Percentiles rank a stretch among this genome's conserved stretches.
These are phyloP conservation scores for Aureobasidium sp. DNA, from an alignment of 2,329 filamentous ascomycete species.

Conservation along the genomic window DNA sequence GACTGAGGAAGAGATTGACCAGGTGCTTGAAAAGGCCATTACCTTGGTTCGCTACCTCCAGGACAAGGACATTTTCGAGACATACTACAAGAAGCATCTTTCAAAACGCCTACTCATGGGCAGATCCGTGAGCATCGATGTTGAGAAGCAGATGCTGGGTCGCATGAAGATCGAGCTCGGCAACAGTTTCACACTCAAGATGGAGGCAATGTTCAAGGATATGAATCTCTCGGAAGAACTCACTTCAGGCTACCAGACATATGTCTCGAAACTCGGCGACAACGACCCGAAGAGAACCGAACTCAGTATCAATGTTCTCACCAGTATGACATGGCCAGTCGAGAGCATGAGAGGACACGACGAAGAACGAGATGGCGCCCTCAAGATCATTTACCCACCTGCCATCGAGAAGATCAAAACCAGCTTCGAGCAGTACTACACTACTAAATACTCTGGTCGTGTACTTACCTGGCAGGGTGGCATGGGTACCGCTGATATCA, in stretches of 20 bases:
- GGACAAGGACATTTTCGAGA: constrained; percentile 91
- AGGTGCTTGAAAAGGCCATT: constrained; percentile 80
- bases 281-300: constrained; percentile 60
- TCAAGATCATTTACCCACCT: constrained; percentile 62
- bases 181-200: constrained; percentile 83
- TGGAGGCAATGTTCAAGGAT: constrained; percentile 98
- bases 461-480: constrained; percentile 74
- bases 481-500: constrained; percentile 79
- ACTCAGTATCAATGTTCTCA: constrained; percentile 75
- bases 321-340: constrained; percentile 89
- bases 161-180: constrained; percentile 97
- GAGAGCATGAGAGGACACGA: constrained; percentile 63
- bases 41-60: constrained; percentile 77
- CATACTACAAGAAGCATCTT: constrained; percentile 96
- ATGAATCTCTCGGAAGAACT: constrained; percentile 83
- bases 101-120: constrained; percentile 79
- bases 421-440: constrained; percentile 84
- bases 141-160: constrained; percentile 90
- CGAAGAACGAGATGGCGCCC: constrained; percentile 40
- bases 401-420: constrained; percentile 68
- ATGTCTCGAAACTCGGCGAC: constrained; percentile 53
- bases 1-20: constrained; percentile 78
- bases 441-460: constrained; percentile 76
- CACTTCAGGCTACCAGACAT: constrained; percentile 64
- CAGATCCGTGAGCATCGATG: constrained; percentile 83